Conservation (phyloP, 306 rosid genomes). For the Castanopsis chinensis region DNA sequence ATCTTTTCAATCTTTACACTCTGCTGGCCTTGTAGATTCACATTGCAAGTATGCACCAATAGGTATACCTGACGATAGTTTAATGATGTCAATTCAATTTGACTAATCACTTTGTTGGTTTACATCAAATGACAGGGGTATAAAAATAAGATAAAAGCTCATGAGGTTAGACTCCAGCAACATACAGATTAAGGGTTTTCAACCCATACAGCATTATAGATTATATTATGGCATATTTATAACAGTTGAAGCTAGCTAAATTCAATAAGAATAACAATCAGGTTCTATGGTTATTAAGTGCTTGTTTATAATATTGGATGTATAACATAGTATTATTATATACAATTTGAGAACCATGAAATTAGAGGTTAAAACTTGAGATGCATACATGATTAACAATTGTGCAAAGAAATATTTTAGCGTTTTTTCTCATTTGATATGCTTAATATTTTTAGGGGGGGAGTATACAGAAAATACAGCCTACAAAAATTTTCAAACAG, state of each 20-base stretch:
- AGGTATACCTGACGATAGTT: slow-evolving; percentile 70
- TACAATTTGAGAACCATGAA: not conserved
- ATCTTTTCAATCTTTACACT: slow-evolving; percentile 40
- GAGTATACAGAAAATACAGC: not conserved
- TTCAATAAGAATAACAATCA: not conserved
- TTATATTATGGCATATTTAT: not conserved
- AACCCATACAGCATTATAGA: not conserved
- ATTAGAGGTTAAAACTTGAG: not conserved
- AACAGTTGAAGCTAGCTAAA: not conserved
- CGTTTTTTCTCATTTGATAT: not conserved
- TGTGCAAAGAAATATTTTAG: not conserved
- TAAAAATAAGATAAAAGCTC: not conserved
- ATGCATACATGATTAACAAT: not conserved
- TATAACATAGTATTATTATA: not conserved
- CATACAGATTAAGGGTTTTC: not conserved
- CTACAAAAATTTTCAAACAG: not conserved
- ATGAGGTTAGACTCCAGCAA: not conserved
- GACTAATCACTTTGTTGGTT: slow-evolving; percentile 16
- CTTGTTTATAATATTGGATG: not conserved
- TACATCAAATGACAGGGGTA: not conserved
- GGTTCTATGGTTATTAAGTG: not conserved
- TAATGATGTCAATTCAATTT: slow-evolving; percentile 25
- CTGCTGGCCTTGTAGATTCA: slow-evolving; percentile 56
- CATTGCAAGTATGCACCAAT: slow-evolving; percentile 75
- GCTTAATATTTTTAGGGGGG: not conserved